These are phyloP conservation scores for Rubia peregrina DNA, from an alignment of 305 asterid species.

Conservation along the genomic window DNA sequence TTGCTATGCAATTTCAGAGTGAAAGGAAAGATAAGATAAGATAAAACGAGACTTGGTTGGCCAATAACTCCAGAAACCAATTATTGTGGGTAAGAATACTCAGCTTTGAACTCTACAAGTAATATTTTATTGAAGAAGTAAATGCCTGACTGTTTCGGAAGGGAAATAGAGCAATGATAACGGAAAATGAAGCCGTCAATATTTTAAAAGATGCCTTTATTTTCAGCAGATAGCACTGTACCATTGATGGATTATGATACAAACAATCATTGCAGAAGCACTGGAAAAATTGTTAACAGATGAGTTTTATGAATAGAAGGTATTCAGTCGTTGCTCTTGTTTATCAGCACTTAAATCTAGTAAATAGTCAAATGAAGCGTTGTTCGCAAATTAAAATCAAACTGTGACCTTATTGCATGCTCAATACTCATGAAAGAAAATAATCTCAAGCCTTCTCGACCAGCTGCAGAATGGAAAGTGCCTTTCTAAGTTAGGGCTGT, in stretches of 20 bases:
- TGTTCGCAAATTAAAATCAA: not conserved
- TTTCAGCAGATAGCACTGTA: not conserved
- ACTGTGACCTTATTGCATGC: not conserved
- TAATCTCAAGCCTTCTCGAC: not conserved
- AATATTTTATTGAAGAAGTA: not conserved
- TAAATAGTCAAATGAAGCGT: not conserved
- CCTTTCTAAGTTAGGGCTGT: not conserved
- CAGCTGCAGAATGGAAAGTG: not conserved
- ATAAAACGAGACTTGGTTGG: not conserved
- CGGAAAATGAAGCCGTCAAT: not conserved
- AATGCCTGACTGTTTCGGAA: not conserved
- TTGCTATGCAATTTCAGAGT: not conserved
- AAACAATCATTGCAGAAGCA: not conserved
- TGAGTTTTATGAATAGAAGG: not conserved
- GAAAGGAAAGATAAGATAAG: not conserved
- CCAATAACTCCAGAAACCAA: not conserved
- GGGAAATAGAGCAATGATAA: not conserved
- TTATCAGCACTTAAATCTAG: not conserved
- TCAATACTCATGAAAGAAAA: slow-evolving; percentile 1
- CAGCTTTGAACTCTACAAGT: not conserved
- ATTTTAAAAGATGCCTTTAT: not conserved
- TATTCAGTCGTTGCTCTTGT: not conserved
- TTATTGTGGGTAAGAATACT: not conserved
- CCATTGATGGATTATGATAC: not conserved
- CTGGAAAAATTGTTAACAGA: not conserved